Percentiles rank a stretch among this genome's conserved stretches.
Evolutionary conservation across 208 protist species (phyloP).

Genomic region (Angomonas ambiguus): DNA sequence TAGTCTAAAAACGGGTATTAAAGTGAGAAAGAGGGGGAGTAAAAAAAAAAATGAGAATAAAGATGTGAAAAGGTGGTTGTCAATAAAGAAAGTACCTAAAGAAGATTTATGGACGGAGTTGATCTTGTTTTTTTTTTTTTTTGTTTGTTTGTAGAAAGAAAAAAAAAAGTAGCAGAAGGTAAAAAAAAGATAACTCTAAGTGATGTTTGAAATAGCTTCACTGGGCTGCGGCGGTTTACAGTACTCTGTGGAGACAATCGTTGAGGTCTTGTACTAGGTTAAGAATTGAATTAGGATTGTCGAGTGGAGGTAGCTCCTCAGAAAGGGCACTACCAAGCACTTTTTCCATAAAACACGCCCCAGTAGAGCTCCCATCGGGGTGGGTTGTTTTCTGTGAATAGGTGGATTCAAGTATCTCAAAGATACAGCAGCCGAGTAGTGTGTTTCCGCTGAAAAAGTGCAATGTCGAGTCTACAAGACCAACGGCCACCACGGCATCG

Average conservation of each 20-base stretch:
- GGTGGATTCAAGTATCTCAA: conserved; percentile 36
- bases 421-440: conserved; percentile 46
- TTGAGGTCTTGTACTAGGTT: no score
- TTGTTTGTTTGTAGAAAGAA: neutral
- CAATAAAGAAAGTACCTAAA: neutral
- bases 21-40: neutral
- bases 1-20: neutral
- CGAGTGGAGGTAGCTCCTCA: no score
- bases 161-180: no score
- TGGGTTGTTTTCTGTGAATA: neutral
- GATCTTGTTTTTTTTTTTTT: neutral
- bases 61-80: neutral
- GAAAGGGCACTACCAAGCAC: no score
- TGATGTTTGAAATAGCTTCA: no score
- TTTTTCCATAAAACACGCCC: no score
- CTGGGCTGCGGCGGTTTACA: no score
- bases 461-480: conserved; percentile 71
- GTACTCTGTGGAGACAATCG: no score
- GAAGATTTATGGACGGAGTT: neutral
- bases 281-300: no score
- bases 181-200: no score
- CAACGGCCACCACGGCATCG: conserved; percentile 72
- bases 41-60: neutral
- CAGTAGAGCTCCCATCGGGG: neutral
- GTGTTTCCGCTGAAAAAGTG: conserved; percentile 61